Conservation (phyloP, 371 early-diverging fungal genomes). For the Circinella minor region DNA sequence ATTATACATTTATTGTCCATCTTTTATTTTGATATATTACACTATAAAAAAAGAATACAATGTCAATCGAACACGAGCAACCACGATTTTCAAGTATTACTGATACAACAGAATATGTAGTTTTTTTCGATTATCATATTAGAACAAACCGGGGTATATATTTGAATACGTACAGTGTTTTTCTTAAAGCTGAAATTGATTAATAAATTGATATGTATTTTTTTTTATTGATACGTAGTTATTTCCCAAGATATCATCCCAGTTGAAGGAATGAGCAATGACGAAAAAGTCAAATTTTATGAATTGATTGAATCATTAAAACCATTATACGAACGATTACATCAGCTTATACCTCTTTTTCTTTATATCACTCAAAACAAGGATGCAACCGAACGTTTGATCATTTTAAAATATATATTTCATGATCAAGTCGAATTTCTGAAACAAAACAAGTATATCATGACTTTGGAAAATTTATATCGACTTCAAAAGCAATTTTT, state of each 20-base stretch:
- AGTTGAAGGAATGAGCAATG: not conserved
- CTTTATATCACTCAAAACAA: constrained; percentile 44
- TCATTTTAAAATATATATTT: constrained; percentile 64
- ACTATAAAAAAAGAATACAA: no score
- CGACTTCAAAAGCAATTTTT: constrained; percentile 54
- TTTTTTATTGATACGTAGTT: not conserved
- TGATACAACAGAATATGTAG: no score
- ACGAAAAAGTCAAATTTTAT: not conserved
- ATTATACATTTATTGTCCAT: no score
- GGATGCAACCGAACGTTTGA: constrained; percentile 52
- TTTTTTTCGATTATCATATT: no score
- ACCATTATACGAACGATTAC: constrained; percentile 48
- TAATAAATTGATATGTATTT: no score
- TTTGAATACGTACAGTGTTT: no score
- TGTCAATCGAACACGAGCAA: no score
- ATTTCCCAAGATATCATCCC: not conserved
- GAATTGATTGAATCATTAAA: not conserved
- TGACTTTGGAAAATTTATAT: constrained; percentile 48
- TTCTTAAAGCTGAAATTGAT: no score
- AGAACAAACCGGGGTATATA: no score
- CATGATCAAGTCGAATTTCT: constrained; percentile 57
- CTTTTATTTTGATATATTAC: no score
- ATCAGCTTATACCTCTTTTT: constrained; percentile 47
- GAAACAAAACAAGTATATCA: constrained; percentile 49
- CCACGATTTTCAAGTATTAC: no score